Evolutionary conservation across 306 rosid genomes (phyloP), one percentile per base, ranked within the genome.

Genomic region (Sesbania bispinosa): DNA sequence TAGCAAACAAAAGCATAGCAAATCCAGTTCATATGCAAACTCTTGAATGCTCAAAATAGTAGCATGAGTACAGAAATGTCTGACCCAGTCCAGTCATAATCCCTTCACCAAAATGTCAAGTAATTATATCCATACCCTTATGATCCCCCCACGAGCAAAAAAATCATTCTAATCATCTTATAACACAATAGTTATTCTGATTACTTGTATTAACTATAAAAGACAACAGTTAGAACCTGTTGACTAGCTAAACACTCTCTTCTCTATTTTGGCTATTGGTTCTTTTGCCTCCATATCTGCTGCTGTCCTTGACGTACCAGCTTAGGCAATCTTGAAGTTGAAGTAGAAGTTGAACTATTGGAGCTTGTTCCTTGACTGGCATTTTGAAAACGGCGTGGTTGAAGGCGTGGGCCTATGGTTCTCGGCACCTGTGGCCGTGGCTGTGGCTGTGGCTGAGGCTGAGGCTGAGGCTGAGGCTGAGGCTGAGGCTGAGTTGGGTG

Each of bases 201-300:
- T 61, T 39, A 42, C 73, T 68, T 53, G 67, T 39, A 52, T 18
- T 9, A 60, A 60, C 69, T 14, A 68, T 29, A 63, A 50, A 51
- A 73, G 32, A 38, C 46, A 62, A 35, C 8, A 50, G 43, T 59
- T 13, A 29, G 61, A 74, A 65, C 73, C 66, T 51, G 77, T 16
- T 66, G 69, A 71, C 8, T 7, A 23, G 69, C 62, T 18, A 24
- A 41, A 60, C 42, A 23, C 46, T 10, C 59, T 6, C 30, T 52
- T 48, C 29, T 71, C 61, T 35, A 45, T 54, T 35, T 21, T 21
- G 41, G 67, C 73, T 43, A 67, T 26, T 61, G 58, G 33, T 2
- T 29, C 81, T 64, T 84, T 68, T 79, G 88, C 66, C 83, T 89
- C 96, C 96, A 83, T 2, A 33, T 24, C 52, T 80, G 85, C 51